Evolutionary conservation across 495 filamentous ascomycete genomes (phyloP).

Genomic region (Penicillium ochrochloron): DNA sequence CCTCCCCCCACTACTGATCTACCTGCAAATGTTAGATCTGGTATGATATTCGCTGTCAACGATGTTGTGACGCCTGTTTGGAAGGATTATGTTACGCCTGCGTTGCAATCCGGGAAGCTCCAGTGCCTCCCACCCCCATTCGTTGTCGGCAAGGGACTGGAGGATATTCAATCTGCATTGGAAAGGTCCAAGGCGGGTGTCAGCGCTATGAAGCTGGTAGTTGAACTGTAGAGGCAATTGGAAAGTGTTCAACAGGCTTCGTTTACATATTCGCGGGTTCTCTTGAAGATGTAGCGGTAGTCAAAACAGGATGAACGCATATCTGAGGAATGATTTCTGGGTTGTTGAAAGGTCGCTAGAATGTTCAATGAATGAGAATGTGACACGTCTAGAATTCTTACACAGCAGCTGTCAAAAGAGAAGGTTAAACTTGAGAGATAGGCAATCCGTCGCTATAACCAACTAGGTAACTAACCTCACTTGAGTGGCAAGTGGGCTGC

Average conservation of each 20-base stretch:
- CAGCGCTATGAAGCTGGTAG: background rate
- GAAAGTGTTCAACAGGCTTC: background rate
- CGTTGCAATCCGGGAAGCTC: background rate
- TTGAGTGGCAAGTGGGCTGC: too few relatives aligned
- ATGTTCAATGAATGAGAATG: too few relatives aligned
- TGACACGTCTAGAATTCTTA: too few relatives aligned
- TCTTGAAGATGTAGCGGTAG: background rate
- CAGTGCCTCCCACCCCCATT: conserved; percentile 1
- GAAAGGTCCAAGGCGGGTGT: conserved; percentile 2
- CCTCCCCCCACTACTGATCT: background rate
- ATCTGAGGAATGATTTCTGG: background rate
- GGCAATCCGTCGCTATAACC: too few relatives aligned
- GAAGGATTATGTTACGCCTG: conserved; percentile 27
- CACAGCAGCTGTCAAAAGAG: too few relatives aligned
- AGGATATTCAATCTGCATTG: background rate
- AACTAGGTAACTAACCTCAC: too few relatives aligned
- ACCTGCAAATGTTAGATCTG: conserved; percentile 40
- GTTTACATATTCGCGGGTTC: background rate
- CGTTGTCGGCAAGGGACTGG: background rate
- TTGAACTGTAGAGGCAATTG: background rate
- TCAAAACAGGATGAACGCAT: background rate
- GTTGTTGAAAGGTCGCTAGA: too few relatives aligned
- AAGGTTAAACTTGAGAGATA: too few relatives aligned
- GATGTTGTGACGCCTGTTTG: conserved; percentile 48
- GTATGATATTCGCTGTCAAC: conserved; percentile 52